Conservation (phyloP, 331 rosid genomes). For the Quercus tomentella region DNA sequence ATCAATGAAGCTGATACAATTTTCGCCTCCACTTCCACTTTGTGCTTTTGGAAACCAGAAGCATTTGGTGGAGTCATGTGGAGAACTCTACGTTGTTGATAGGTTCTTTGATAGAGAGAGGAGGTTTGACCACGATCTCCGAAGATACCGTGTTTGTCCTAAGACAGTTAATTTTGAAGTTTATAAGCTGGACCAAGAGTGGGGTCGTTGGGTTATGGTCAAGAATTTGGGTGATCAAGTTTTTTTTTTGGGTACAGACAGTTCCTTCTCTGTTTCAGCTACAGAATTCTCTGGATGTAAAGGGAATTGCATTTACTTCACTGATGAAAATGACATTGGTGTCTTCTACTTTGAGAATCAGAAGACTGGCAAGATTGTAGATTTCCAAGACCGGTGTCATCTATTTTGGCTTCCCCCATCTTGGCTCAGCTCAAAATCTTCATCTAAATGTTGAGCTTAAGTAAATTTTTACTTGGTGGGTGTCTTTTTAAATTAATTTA, state of each 20-base stretch:
- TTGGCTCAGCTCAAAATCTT: slow-evolving; percentile 15
- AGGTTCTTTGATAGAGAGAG: slow-evolving; percentile 25
- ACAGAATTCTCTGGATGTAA: slow-evolving; percentile 24
- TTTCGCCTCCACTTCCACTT: slow-evolving; percentile 43
- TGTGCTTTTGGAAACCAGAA: slow-evolving; percentile 37
- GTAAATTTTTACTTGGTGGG: background rate
- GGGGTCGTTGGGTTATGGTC: slow-evolving; percentile 53
- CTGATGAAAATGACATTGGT: slow-evolving; percentile 2
- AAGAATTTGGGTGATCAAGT: slow-evolving; percentile 43
- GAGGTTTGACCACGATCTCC: background rate
- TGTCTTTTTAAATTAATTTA: background rate
- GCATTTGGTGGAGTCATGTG: slow-evolving; percentile 53
- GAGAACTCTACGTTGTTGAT: slow-evolving; percentile 45
- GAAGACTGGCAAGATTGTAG: background rate
- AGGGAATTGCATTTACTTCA: slow-evolving; percentile 45
- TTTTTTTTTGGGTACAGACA: slow-evolving; percentile 35
- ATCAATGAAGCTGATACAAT: slow-evolving; percentile 38
- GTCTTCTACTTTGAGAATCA: slow-evolving; percentile 26
- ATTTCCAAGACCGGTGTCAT: background rate
- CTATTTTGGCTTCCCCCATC: slow-evolving; percentile 16
- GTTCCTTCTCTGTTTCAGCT: slow-evolving; percentile 40
- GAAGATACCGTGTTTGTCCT: background rate
- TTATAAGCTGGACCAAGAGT: slow-evolving; percentile 60
- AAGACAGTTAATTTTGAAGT: slow-evolving; percentile 30
- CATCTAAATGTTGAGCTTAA: background rate